Conservation (phyloP, 257 asterid species). For the Linaria vulgaris region DNA sequence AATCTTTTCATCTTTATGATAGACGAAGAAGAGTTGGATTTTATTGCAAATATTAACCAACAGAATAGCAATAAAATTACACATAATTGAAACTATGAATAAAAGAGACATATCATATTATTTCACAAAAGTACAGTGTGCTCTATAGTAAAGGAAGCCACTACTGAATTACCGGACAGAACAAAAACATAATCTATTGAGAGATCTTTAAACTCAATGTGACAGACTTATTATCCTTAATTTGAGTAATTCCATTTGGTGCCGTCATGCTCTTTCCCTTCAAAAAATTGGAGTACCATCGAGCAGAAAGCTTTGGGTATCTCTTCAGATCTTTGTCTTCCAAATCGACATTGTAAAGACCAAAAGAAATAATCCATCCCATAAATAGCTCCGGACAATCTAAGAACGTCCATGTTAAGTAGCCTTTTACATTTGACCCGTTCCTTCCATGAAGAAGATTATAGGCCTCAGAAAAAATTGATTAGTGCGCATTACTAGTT, state of each 20-base stretch:
- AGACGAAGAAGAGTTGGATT: constrained; percentile 69
- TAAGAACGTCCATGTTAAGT: constrained; percentile 42
- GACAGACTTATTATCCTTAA: neutral
- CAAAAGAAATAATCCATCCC: constrained; percentile 34
- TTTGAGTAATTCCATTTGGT: neutral
- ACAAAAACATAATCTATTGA: too few relatives aligned
- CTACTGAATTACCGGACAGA: too few relatives aligned
- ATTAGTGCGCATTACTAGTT: too few relatives aligned
- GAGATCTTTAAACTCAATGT: neutral
- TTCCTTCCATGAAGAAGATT: constrained; percentile 24
- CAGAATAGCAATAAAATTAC: too few relatives aligned
- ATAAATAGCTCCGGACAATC: constrained; percentile 42
- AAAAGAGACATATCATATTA: too few relatives aligned
- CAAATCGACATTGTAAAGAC: constrained; percentile 48
- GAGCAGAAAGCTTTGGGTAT: constrained; percentile 36
- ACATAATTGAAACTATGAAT: too few relatives aligned
- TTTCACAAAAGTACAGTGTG: too few relatives aligned
- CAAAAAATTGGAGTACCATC: constrained; percentile 30
- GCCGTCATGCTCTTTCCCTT: constrained; percentile 23
- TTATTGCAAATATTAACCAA: too few relatives aligned
- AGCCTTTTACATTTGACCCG: constrained; percentile 43
- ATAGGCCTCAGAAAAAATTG: neutral
- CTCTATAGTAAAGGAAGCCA: too few relatives aligned
- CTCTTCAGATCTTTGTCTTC: constrained; percentile 32
- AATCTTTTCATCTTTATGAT: constrained; percentile 73